Base-by-base conservation (phyloP, 805 yeast genomes). In the Brettanomyces nanus region DNA sequence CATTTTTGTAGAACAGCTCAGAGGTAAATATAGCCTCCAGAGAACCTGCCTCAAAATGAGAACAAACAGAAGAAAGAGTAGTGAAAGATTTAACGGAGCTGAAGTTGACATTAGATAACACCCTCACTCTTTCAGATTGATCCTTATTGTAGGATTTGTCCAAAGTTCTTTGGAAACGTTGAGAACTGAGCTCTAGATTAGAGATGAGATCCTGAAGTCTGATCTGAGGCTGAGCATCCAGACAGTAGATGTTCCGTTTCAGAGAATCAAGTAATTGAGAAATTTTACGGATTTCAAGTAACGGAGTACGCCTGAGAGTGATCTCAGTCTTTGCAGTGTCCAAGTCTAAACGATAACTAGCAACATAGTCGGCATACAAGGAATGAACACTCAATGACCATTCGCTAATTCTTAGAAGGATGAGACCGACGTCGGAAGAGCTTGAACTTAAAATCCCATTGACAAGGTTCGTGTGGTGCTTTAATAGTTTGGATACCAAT, bases 281-380 rank as follows among this genome's bases (percentile, higher is more conserved):
- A 19, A 62, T 35, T 21, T 51, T 48, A 5, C 54, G 40, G n/a
- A 61, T 37, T 40, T 59, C 48, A 25, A 53, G 44, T 25, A 62
- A 35, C 7, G 66, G 66, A 32, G 53, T 45, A 36, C 58, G 47
- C 36, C 58, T 54, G 5, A 57, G 40, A 14, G 42, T 40, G 19
- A 54, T 37, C 39, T 61, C 65, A 2, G 50, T 40, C 6, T 50
- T 42, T 1, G 60, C 35, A 27, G 56, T 57, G 28, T 45, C 44
- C 4, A 44, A 33, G 25, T 42, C 52, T 15, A 53, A 27, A 26
- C 37, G 45, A 44, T 57, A 59, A 13, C 38, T 23, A 11, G 38
- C 32, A 14, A 52, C 28, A 35, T 57, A 61, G 4, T 41, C 31
- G 2, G 28, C 15, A 40, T 61, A 61, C 21, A 39, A 14, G 9